Conservation (phyloP, 345 rosid genomes). For the Cardamine chenopodiifolia region DNA sequence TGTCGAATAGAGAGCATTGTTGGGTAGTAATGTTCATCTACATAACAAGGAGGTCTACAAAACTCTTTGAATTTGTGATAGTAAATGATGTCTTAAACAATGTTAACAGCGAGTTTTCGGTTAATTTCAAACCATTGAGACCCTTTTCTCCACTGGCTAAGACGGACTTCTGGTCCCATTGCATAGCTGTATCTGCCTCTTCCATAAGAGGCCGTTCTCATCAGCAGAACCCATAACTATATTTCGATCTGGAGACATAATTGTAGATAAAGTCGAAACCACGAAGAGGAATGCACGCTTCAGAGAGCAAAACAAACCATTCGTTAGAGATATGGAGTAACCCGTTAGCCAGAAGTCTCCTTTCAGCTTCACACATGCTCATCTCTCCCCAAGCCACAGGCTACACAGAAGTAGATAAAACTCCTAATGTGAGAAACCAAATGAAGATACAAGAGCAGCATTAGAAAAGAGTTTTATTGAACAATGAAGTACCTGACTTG, state of each 20-base stretch:
- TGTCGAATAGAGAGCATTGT: conserved; percentile 68
- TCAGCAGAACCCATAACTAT: conserved; percentile 86
- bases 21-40: conserved; percentile 93
- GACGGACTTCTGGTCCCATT: conserved; percentile 73
- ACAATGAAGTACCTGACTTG: conserved; percentile 67
- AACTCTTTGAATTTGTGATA: conserved; percentile 71
- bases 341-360: conserved; percentile 87
- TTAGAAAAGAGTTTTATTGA: neutral
- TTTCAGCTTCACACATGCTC: conserved; percentile 95
- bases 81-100: conserved; percentile 59
- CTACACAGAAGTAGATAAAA: conserved; percentile 42
- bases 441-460: neutral
- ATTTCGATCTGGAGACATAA: conserved; percentile 59
- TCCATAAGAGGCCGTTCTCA: conserved; percentile 68
- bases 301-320: conserved; percentile 85
- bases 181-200: conserved; percentile 68
- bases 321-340: conserved; percentile 83
- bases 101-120: conserved; percentile 57
- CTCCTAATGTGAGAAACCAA: neutral
- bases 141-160: conserved; percentile 88
- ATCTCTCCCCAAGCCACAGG: conserved; percentile 80
- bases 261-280: conserved; percentile 59
- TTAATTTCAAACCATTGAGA: conserved; percentile 93
- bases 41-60: conserved; percentile 75
- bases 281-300: conserved; percentile 82